A percentile compares a stretch with the other conserved stretches of the same genome.
These are phyloP conservation scores for Cenococcum geophilum DNA, from an alignment of 495 filamentous ascomycete genomes.

Conservation along the genomic window DNA sequence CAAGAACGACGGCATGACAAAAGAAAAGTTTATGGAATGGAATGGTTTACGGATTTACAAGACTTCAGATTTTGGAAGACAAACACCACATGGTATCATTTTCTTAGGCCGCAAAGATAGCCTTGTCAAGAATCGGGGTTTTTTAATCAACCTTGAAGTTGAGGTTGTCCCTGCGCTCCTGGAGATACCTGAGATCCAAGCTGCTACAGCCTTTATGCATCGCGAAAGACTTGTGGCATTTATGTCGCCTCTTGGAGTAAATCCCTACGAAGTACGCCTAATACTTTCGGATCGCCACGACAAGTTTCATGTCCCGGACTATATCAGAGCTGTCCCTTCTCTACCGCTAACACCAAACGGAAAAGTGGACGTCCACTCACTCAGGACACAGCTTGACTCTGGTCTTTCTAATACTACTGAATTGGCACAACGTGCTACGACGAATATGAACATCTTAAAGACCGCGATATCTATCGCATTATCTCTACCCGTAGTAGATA, in stretches of 20 bases:
- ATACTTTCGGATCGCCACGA: background rate
- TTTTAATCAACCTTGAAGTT: constrained; percentile 15
- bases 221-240: constrained; percentile 7
- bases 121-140: constrained; percentile 25
- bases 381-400: background rate
- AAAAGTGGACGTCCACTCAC: constrained; percentile 10
- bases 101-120: constrained; percentile 28
- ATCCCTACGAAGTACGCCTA: background rate
- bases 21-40: constrained; percentile 41
- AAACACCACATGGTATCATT: constrained; percentile 15
- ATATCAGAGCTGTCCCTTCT: background rate
- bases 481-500: background rate
- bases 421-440: background rate
- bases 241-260: background rate
- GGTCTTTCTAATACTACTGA: background rate
- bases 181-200: background rate
- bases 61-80: constrained; percentile 23
- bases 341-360: constrained; percentile 10
- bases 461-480: background rate
- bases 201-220: constrained; percentile 13
- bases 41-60: constrained; percentile 12
- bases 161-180: constrained; percentile 11
- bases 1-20: constrained; percentile 31
- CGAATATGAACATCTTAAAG: background rate
- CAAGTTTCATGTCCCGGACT: constrained; percentile 13